Evolutionary conservation across 305 asterid species (phyloP), one percentile per base, ranked within the genome.

Genomic region (Coffea humblotiana): DNA sequence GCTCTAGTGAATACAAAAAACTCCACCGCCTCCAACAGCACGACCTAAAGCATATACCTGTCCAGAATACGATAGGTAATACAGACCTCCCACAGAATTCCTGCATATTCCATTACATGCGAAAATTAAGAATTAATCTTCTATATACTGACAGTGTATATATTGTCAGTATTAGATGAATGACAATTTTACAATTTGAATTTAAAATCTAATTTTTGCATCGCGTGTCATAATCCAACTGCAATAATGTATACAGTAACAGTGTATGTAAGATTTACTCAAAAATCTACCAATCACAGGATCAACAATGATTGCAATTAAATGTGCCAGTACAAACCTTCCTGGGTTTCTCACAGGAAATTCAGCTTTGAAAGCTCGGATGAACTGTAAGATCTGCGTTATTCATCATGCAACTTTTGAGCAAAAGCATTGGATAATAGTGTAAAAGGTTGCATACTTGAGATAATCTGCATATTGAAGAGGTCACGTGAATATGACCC

Each of bases 11-110:
- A 94, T 64, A 94, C 75, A 81, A 94, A 94, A 94, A 58, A 92
- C 87, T 12, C 98, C 98, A 12, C 97, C 97, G 18, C 97, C 97
- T 82, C 97, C 97, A 79, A 94, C 94, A 16, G 97, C 91, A 27
- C 98, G 95, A 21, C 97, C 97, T 80, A 94, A 75, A 93, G 97
- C 95, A 94, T 93, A 83, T 93, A 86, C 81, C 71, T 87, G 78
- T 94, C 98, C 74, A 94, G 85, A 89, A 89, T 90, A 93, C 0
- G 97, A 93, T 64, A 93, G 92, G 88, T 92, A 92, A 87, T 93
- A 94, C 48, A 94, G 84, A 6, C 98, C 98, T 72, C 98, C 97
- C 13, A 90, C 95, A 32, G 97, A 89, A 71, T 76, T 86, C 87
- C 97, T 94, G 77, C 79, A 85, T 35, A 78, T 54, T 80, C 56